Evolutionary conservation across 768 basidiomycete genomes (phyloP).

Genomic region (Pholiota conissans): DNA sequence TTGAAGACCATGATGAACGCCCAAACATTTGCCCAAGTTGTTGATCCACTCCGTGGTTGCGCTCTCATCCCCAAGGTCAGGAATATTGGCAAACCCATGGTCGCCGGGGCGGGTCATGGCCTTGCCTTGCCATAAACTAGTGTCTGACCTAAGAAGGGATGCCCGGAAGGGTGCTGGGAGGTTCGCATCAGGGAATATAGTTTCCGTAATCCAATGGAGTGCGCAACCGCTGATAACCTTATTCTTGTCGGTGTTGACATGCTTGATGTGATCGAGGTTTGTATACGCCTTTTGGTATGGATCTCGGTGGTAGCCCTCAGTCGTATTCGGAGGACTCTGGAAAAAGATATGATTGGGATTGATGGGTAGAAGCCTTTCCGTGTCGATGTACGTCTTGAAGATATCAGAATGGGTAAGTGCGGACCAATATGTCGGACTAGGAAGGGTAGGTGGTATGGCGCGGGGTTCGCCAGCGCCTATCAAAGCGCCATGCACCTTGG

Average conservation of each 20-base stretch:
- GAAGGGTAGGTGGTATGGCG: background rate
- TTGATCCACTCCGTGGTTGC: background rate
- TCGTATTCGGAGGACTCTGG: too few species aligned
- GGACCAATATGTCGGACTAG: background rate
- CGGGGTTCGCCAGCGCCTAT: too few species aligned
- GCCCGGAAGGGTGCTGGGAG: too few species aligned
- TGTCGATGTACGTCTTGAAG: background rate
- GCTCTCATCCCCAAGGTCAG: background rate
- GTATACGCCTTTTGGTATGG: background rate
- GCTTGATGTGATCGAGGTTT: background rate
- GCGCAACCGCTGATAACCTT: too few species aligned
- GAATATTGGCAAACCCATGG: background rate
- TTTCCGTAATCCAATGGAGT: too few species aligned
- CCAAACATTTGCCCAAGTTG: background rate
- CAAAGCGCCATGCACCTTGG: too few species aligned
- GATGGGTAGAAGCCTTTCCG: background rate
- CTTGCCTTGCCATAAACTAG: background rate
- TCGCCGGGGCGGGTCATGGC: background rate
- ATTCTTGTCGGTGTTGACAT: background rate
- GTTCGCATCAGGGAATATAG: too few species aligned
- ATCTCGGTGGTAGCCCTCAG: background rate
- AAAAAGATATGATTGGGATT: too few species aligned
- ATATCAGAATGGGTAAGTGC: background rate
- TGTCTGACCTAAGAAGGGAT: too few species aligned
- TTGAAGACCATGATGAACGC: background rate